phyloP scores from a whole-genome alignment of 2,329 filamentous ascomycete species.

The Mycogone perniciosa region DNA sequence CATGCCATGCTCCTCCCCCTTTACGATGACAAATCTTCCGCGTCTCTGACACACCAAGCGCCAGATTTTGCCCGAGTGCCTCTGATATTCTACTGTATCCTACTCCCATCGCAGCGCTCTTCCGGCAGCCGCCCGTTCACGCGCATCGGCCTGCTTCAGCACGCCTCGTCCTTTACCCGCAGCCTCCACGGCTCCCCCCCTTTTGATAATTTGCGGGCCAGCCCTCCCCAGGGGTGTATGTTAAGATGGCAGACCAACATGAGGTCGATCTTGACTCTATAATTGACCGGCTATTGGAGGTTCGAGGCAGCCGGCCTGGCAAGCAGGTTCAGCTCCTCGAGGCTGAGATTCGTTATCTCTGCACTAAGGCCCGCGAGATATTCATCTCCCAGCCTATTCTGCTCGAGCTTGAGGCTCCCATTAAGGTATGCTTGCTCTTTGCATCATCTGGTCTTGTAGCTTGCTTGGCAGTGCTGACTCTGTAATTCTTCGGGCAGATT shows the following conservation, averaged over 20 bases:
- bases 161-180: constrained; percentile 20
- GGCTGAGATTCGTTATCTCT: constrained; percentile 92
- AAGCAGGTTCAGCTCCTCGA: constrained; percentile 98
- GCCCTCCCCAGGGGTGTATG: constrained; percentile 28
- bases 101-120: constrained; percentile 19
- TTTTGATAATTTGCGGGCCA: constrained; percentile 26
- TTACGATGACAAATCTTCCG: no score
- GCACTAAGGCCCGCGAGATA: constrained; percentile 97
- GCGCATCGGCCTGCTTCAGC: constrained; percentile 24
- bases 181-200: constrained; percentile 26
- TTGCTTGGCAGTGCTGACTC: not conserved
- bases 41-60: no score
- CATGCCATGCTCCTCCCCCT: no score
- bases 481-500: constrained; percentile 53
- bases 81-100: constrained; percentile 28
- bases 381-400: constrained; percentile 99
- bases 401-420: constrained; percentile 94
- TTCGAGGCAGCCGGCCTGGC: constrained; percentile 92
- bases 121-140: constrained; percentile 24
- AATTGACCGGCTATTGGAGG: constrained; percentile 96
- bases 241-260: constrained; percentile 59
- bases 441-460: constrained; percentile 1
- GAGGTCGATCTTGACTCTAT: constrained; percentile 99
- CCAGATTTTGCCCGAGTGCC: not conserved
- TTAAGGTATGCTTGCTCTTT: constrained; percentile 68